Evolutionary conservation across 495 filamentous ascomycete species (phyloP), one percentile per base, ranked within the genome.

Genomic region (Penicillium turbatum): DNA sequence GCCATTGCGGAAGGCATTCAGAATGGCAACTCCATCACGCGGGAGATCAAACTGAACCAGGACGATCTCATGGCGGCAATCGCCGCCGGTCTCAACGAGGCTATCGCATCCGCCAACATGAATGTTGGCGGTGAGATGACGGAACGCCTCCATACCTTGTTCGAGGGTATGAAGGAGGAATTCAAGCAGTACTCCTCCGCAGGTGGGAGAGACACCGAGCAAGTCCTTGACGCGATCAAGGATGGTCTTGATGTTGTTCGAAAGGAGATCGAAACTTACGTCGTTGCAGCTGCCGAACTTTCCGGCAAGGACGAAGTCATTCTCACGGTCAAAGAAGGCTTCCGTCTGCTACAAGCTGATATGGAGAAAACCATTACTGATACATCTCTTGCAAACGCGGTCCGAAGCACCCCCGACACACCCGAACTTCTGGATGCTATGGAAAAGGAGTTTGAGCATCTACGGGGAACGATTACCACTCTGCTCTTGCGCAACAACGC

Each of bases 211-310:
- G 88, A 90, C 61, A 90, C 87, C 0, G 88, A 90, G 64, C 85
- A 93, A 59, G 80, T 95, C 21, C 75, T 95, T 2, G 87, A 92
- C 64, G 87, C 89, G 2, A 82, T 92, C 51, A 91, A 88, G 63
- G 90, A 95, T 65, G 89, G 89, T 3, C 79, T 96, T 34, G 88
- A 92, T 57, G 81, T 80, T 44, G 79, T 97, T 4, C 82, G 87
- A n/a, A 76, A 77, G 19, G 85, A 92, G 42, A 89, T 95, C 49
- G 89, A 93, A 68, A 72, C 69, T n/a, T 92, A 92, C 53, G 86
- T 89, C 19, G 84, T 86, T 48, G 79, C 79, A 19, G 82, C 83
- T 15, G 75, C 80, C 26, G 86, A 86, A 60, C 77, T 81, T 2
- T 75, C 85, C 0, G 79, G 79, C 6, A 90, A 90, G 53, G 83